Conservation (phyloP, 2,329 filamentous ascomycete genomes). For the Penicillium freii region DNA sequence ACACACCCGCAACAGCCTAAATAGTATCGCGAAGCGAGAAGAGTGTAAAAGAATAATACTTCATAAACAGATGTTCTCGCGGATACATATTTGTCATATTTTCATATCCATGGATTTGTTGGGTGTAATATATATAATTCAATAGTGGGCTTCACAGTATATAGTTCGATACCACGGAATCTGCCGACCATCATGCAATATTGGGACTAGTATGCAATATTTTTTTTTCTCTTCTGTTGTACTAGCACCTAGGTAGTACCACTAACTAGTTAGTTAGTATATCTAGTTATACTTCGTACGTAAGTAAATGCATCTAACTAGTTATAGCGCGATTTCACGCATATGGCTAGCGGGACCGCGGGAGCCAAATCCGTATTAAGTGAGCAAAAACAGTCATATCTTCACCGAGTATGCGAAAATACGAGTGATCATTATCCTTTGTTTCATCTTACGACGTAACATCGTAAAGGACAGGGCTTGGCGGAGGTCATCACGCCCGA, state of each 20-base stretch:
- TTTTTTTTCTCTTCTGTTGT: not conserved
- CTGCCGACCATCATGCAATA: not conserved
- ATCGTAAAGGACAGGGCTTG: not conserved
- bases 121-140: not conserved
- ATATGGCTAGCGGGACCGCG: not conserved
- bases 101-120: not conserved
- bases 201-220: not conserved
- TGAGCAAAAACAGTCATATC: not conserved
- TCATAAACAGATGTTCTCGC: not conserved
- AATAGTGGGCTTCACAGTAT: too few species aligned
- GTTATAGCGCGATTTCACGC: not conserved
- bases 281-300: too few species aligned
- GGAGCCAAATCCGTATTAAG: not conserved
- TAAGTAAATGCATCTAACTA: not conserved
- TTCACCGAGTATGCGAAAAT: not conserved
- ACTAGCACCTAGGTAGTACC: not conserved
- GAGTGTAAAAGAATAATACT: not conserved
- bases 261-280: too few species aligned
- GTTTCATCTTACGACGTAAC: not conserved
- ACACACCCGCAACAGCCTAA: not conserved
- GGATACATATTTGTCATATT: not conserved
- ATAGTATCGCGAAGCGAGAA: not conserved
- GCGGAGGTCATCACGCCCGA: not conserved
- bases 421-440: not conserved
- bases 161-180: not conserved